Base-by-base conservation (phyloP, 2,329 filamentous ascomycete genomes). In the Trichoderma cornu-damae region DNA sequence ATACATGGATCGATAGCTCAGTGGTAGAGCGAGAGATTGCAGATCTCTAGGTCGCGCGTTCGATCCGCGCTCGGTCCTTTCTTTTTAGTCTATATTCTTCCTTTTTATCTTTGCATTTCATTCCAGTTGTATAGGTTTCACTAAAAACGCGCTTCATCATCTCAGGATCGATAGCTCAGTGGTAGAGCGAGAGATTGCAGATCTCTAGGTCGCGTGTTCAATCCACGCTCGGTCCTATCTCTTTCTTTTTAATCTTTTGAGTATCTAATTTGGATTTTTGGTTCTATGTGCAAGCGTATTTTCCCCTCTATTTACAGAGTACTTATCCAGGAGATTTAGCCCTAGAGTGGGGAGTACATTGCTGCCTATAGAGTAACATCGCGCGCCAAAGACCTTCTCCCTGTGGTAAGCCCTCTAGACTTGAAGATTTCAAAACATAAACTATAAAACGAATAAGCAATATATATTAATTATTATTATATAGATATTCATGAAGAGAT, bases 171-270 rank as follows among this genome's bases (percentile, higher is more conserved):
- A 51, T 51, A 51, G 48, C 48, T 51, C 48, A 51, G 48, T 51
- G 48, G 48, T 51, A 51, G 48, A 51, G 48, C 48, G 48, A 51
- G 48, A 51, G 48, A 51, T 51, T 51, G 48, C 48, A 51, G 48
- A 51, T 51, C 48, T 51, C 48, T 51, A 51, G 48, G 48, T 51
- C 48, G 26, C 48, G 48, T 24, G 48, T 51, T 51, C 48, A 35
- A 51, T 51, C 48, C 48, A 24, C 48, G 48, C 26, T 51, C 48
- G 48, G 48, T 51, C 48, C 48, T 51, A 6, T 16, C 40, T 50
- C 30, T 38, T 18, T 3, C 9, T 30, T 30, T n/a, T 50, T 51
- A 22, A 1, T 2, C 0, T 18, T 26, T 16, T 50, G 18, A 24
- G n/a, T n/a, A n/a, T n/a, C n/a, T n/a, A n/a, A n/a, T n/a, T n/a